phyloP scores from a whole-genome alignment of 1,139 yeast genomes.

The Spathaspora sp. region DNA sequence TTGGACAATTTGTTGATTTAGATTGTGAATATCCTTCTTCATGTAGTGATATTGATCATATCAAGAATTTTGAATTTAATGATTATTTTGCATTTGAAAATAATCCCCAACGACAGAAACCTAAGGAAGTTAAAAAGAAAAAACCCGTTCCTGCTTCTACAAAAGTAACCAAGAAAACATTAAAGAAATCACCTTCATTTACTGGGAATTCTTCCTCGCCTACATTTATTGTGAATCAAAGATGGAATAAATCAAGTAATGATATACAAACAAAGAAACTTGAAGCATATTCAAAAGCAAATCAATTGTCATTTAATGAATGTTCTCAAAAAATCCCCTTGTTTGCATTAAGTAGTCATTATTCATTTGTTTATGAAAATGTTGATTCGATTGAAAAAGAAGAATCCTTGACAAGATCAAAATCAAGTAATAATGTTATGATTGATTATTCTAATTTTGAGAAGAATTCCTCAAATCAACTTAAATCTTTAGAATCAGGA shows the following conservation, averaged over 20 bases:
- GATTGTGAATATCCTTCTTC: slow-evolving; percentile 9
- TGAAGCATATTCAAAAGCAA: slow-evolving; percentile 5
- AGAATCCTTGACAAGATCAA: background rate
- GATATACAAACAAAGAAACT: background rate
- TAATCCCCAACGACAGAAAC: background rate
- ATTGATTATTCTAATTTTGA: slow-evolving; percentile 6
- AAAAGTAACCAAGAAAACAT: slow-evolving; percentile 8
- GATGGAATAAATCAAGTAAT: slow-evolving; percentile 12
- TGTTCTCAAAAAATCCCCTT: slow-evolving; percentile 13
- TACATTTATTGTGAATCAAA: slow-evolving; percentile 11
- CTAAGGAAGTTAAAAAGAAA: slow-evolving; percentile 5
- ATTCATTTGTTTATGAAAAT: slow-evolving; percentile 21
- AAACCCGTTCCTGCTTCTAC: slow-evolving; percentile 8
- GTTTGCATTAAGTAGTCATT: slow-evolving; percentile 17
- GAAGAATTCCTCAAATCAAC: slow-evolving; percentile 2
- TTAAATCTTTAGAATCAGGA: slow-evolving; percentile 37
- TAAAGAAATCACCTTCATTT: slow-evolving; percentile 15
- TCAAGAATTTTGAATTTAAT: slow-evolving; percentile 1
- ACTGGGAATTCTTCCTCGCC: slow-evolving; percentile 11
- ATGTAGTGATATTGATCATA: slow-evolving; percentile 6
- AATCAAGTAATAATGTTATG: slow-evolving; percentile 5
- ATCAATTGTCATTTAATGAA: slow-evolving; percentile 8
- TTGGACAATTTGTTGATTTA: slow-evolving; percentile 11
- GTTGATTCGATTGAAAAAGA: slow-evolving; percentile 11
- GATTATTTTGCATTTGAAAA: slow-evolving; percentile 2